Base-by-base conservation (phyloP, 2,329 filamentous ascomycete genomes). In the Xylariaceae sp. region DNA sequence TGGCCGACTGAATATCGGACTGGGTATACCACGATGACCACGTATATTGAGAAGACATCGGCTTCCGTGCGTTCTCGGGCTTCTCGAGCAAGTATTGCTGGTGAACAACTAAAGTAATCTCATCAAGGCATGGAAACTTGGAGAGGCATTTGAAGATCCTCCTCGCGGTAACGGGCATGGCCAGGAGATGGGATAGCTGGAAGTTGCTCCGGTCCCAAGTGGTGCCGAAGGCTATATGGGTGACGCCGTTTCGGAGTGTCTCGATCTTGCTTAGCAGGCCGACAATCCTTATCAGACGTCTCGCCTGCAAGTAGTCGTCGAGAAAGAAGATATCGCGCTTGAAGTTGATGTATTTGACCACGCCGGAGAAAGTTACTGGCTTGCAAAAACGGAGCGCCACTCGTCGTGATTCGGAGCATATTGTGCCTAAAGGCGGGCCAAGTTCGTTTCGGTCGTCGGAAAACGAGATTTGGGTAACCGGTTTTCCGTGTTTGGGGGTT, bases 291-390 rank as follows among this genome's bases (percentile, higher is more conserved):
- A 76, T 68, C 26, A 78, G 67, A 48, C 74, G 68, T 64, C 76
- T 74, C 60, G 76, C 72, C 47, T 76, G 72, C 6, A 78, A 67
- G 60, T 76, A 77, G 1, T 74, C 75, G 59, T 78, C 75, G 35
- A 78, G 71, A 29, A 78, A 65, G 35, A 78, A 64, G 39, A 77
- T 71, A 56, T 78, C 75, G 35, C 74, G 71, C 32, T 69, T 67
- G 7, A 76, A 69, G 57, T 77, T 74, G 56, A 78, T 68, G 43
- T 71, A 74, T 59, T 78, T 77, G 47, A 76, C 75, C n/a, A 73
- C 75, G 32, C 64, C 62, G 5, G 73, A 74, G 45, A 78, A 70
- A 1, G 68, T 72, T 46, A 78, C 66, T 9, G 75, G 73, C 51
- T 71, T 71, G 64, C 77, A 78, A 51, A 70, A 71, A 46, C 70